Conservation (phyloP, 2,329 filamentous ascomycete genomes). For the Fusarium duplospermum region DNA sequence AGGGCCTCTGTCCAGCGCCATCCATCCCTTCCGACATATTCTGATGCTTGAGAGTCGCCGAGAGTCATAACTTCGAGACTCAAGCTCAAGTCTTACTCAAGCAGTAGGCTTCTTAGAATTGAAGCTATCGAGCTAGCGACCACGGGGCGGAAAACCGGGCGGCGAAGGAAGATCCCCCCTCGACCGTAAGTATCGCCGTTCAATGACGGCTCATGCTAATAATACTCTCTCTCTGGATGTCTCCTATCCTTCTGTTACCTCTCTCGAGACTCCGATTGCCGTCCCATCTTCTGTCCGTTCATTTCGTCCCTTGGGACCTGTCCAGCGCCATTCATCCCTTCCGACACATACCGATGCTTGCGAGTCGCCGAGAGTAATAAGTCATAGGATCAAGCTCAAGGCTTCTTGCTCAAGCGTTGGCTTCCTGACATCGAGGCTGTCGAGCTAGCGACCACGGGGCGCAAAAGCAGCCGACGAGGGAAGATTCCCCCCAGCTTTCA, state of each 20-base stretch:
- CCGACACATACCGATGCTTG: too few relatives aligned
- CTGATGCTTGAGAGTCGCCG: background rate
- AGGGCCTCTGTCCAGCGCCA: background rate
- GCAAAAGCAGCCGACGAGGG: too few relatives aligned
- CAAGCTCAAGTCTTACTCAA: background rate
- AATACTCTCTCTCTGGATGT: background rate
- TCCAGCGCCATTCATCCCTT: too few relatives aligned
- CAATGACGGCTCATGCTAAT: background rate
- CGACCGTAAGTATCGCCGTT: background rate
- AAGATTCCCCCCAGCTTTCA: too few relatives aligned
- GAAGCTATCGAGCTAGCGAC: background rate
- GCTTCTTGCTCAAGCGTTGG: too few relatives aligned
- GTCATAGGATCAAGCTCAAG: too few relatives aligned
- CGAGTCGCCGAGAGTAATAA: too few relatives aligned
- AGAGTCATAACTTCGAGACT: background rate
- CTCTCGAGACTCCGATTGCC: background rate
- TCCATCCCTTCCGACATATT: background rate
- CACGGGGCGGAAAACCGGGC: background rate
- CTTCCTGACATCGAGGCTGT: too few relatives aligned
- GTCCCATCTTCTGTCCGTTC: too few relatives aligned
- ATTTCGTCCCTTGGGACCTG: too few relatives aligned
- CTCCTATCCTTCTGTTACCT: background rate
- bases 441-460: too few relatives aligned
- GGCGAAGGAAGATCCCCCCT: background rate
- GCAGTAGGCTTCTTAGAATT: background rate